Conservation (phyloP, 805 yeast species). For the Ogataea paradorogensis region DNA sequence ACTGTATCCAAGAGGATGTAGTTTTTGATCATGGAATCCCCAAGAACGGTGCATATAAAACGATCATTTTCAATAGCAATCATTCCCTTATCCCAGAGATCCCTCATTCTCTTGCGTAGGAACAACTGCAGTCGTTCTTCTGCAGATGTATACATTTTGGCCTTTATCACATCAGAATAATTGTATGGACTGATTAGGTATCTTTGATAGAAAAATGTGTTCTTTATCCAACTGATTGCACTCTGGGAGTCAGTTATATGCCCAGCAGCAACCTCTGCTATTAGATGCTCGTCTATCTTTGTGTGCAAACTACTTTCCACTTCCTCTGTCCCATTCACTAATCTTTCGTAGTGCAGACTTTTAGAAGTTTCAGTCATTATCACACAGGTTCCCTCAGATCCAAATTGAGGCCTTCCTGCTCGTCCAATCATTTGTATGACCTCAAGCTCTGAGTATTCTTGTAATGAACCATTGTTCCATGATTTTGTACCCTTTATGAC, state of each 20-base stretch:
- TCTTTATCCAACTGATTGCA: slow-evolving; percentile 45
- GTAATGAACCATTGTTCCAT: slow-evolving; percentile 47
- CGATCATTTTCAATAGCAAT: not conserved
- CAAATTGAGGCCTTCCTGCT: slow-evolving; percentile 62
- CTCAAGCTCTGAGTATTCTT: slow-evolving; percentile 55
- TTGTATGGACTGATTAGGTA: slow-evolving; percentile 11
- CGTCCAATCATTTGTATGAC: slow-evolving; percentile 63
- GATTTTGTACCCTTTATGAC: slow-evolving; percentile 61
- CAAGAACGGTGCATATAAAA: slow-evolving; percentile 37
- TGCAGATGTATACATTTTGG: not conserved
- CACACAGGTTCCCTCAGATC: slow-evolving; percentile 47
- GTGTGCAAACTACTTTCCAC: slow-evolving; percentile 47
- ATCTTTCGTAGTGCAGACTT: slow-evolving; percentile 37
- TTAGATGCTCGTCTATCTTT: slow-evolving; percentile 38
- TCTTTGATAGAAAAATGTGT: slow-evolving; percentile 50
- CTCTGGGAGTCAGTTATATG: slow-evolving; percentile 37
- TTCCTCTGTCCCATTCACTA: slow-evolving; percentile 41
- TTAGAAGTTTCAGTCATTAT: slow-evolving; percentile 42
- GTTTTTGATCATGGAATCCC: slow-evolving; percentile 48
- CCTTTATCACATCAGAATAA: slow-evolving; percentile 2
- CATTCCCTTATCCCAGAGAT: not conserved
- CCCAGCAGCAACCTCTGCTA: slow-evolving; percentile 43
- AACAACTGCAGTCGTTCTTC: not conserved
- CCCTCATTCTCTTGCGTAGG: not conserved
- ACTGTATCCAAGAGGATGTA: slow-evolving; percentile 46